Percentiles rank a stretch among this genome's conserved stretches.
phyloP scores from a whole-genome alignment of 2,329 filamentous ascomycete species.

The Ambrosiella beaveri region DNA sequence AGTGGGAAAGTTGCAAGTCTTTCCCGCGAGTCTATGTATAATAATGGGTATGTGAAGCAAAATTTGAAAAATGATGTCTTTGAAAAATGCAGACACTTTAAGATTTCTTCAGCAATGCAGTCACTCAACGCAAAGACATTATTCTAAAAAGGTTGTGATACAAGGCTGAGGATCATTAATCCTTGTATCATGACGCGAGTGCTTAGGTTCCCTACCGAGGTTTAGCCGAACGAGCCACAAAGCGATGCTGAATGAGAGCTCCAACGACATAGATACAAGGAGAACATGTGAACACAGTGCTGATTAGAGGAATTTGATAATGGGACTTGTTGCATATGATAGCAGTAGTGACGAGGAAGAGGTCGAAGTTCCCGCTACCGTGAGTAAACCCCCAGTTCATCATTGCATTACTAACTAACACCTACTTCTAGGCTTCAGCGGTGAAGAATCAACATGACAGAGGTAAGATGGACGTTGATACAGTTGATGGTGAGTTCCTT shows the following conservation, averaged over 20 bases:
- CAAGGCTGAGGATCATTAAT: constrained; percentile 8
- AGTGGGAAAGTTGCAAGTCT: neutral
- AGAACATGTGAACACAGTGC: neutral
- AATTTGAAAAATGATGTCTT: no score
- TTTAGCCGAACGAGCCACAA: constrained; percentile 8
- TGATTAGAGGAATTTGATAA: constrained; percentile 15
- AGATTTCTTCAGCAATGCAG: neutral
- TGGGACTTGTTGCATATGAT: constrained; percentile 31
- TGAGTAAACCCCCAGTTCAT: no score
- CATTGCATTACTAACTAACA: no score
- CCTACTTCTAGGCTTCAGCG: no score
- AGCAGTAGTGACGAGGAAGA: constrained; percentile 35
- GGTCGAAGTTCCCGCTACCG: neutral
- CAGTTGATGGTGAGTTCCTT: no score
- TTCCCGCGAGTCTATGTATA: neutral
- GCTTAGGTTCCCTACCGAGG: neutral
- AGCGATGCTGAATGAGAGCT: neutral
- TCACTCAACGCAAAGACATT: no score
- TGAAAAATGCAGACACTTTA: neutral
- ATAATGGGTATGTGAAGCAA: no score
- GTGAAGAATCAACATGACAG: no score
- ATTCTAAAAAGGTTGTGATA: neutral
- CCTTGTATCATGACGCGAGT: neutral
- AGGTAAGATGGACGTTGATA: no score
- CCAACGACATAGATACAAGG: neutral